Evolutionary conservation across 176 grass and related monocot genomes (phyloP), one percentile per base, ranked within the genome.

Genomic region (Paspalum vaginatum): DNA sequence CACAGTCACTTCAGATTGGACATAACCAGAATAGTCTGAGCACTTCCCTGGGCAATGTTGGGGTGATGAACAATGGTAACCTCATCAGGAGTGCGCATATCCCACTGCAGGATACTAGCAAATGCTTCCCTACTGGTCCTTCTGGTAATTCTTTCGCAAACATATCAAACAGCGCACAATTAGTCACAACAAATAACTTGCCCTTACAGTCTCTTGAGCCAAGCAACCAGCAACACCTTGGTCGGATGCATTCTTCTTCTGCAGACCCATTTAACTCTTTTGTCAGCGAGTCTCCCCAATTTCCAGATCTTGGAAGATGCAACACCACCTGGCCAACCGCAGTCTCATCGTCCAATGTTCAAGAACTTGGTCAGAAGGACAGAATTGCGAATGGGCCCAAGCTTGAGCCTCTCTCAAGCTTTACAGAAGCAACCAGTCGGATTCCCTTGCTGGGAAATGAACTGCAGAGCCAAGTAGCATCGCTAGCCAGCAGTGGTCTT

Each of bases 241-340:
- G 77, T 65, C 82, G 49, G 40, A 70, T 89, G 44, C 52, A 77
- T 51, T 81, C 87, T 59, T 83, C 78, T 55, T 82, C 77, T 48
- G 20, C 86, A 37, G 88, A 88, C 50, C 72, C 80, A 12, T 86
- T 91, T 53, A 78, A 61, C 50, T 72, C 70, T 72, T 69, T 85
- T 41, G 21, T 81, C 65, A 41, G 59, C 3, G 92, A 91, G 5
- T 68, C 80, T 74, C 51, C 69, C 72, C 80, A 84, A 61, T 85
- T 85, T 87, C 20, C 76, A 49, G 80, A 85, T 67, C 82, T 90
- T 89, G 79, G 64, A 61, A 86, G 86, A 63, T 81, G 65, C 70
- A 74, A 76, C 55, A 73, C 62, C 55, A 74, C 83, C 59, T 94
- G 92, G 92, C 86, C 86, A 86, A 61, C 65, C 61, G 86, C 72